Base-by-base conservation (phyloP, 441 rosid species). In the Corymbia citriodora region DNA sequence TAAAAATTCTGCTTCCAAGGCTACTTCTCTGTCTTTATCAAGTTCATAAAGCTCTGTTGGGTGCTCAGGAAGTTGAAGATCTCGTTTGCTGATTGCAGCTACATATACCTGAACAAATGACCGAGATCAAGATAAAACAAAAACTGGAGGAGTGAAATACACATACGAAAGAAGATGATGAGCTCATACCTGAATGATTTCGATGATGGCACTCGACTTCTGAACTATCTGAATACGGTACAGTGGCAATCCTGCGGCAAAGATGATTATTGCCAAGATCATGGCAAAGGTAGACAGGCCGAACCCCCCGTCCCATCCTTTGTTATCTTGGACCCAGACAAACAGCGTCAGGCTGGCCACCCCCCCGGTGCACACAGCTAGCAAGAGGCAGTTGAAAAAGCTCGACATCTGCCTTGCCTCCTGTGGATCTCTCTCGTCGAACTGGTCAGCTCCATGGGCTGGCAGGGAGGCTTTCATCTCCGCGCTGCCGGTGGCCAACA, bases 271-370 rank as follows among this genome's bases (percentile, higher is more conserved):
- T 59, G 79, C 93, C 90, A 93, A 57, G 88, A 93, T 87, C 92
- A 95, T 91, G 50, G 95, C 90, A 50, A 91, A 8, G 18, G 94
- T 31, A 15, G 93, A 63, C 40, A 94, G 1, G 16, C 93, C 93
- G 45, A 96, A 93, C 15, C 96, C 96, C 94, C 93, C 92, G 63
- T 93, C 97, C 96, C 96, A 95, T 49, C 97, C 96, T 92, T 86
- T 94, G 81, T 95, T 82, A 87, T 94, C 95, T 88, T 95, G 94
- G 57, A 96, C 74, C 96, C 96, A 95, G 21, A 95, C 95, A 17
- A 93, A 10, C 81, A 95, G 90, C 7, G 96, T 92, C 40, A 95
- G 91, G 91, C 96, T 93, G 45, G 89, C 82, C 25, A 93, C 92
- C 29, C 93, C 96, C 13, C 97, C 96, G 7, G 89, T 1, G 90